Evolutionary conservation across 78 protist species (phyloP).

Genomic region (Andalucia godoyi): DNA sequence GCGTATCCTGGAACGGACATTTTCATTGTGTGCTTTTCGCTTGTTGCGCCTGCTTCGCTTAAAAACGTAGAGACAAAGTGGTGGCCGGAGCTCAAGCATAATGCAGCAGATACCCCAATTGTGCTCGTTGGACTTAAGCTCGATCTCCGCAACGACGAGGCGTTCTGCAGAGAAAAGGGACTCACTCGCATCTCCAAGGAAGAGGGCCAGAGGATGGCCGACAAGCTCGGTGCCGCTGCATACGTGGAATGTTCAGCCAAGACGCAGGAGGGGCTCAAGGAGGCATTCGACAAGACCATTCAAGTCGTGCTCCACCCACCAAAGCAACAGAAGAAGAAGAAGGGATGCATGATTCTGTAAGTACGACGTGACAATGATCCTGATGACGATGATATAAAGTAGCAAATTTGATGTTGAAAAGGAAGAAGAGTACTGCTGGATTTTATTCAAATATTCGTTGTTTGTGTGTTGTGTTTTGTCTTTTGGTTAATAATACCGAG

Average conservation of each 20-base stretch:
- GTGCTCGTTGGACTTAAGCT: conserved; percentile 73
- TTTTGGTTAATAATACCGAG: too few relatives aligned
- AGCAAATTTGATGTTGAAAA: too few relatives aligned
- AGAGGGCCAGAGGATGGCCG: conserved; percentile 18
- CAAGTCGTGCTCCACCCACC: conserved; percentile 36
- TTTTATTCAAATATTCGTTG: too few relatives aligned
- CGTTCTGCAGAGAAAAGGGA: neutral
- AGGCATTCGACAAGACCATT: conserved; percentile 55
- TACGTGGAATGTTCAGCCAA: conserved; percentile 85
- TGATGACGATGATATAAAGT: too few relatives aligned
- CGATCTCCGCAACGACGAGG: conserved; percentile 58
- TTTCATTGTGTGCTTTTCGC: conserved; percentile 39
- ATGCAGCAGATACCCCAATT: conserved; percentile 59
- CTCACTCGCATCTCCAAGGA: conserved; percentile 11
- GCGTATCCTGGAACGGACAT: conserved; percentile 30
- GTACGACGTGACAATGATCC: too few relatives aligned
- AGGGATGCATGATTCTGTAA: conserved; percentile 30
- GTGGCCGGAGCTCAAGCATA: conserved; percentile 74
- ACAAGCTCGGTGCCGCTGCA: conserved; percentile 37
- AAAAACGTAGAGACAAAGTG: conserved; percentile 66
- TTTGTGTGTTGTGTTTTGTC: too few relatives aligned
- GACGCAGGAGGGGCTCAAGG: conserved; percentile 66
- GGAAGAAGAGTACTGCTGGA: too few relatives aligned
- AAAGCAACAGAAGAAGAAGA: conserved; percentile 30
- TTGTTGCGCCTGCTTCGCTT: conserved; percentile 49